Evolutionary conservation across 1,284 basidiomycete species (phyloP), one percentile per base, ranked within the genome.

Genomic region (Phellopilus nigrolimitatus): DNA sequence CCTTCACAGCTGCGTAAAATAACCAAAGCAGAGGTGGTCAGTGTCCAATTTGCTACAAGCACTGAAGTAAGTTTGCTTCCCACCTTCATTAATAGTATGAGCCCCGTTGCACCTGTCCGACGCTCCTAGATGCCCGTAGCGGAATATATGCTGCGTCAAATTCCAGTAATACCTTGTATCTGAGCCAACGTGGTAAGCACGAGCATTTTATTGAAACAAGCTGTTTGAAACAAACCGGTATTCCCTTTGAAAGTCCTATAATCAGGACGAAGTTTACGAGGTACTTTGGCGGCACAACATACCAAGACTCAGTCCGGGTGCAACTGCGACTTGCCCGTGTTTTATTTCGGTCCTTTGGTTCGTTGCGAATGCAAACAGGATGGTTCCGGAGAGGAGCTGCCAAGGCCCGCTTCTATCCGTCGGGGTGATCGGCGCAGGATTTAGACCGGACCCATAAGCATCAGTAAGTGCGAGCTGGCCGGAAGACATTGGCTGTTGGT

Each of bases 31-130:
- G 13, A 47, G 13, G 10, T 44, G 7, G 8, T 24, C 10, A 39
- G 12, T 7, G 19, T 37, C 41, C 42, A 40, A 31, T 24, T 27
- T 3, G 4, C 15, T 22, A 9, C 10, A 19, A 47, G 15, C 19
- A 33, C 30, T 21, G 36, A 10, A 19, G 24, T 63, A 53, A 22
- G 62, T 64, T 25, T 50, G 46, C 54, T 51, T 57, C 15, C 7
- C 34, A 71, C 75, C 68, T 69, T 84, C 82, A 55, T 84, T 77
- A 34, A 84, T 77, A 0, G 87, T 87, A 63, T 89, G 88, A 24
- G 82, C 70, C 3, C 75, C 75, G 42, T 69, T 69, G 58, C 65
- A 57, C 2, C 57, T 53, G 49, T 61, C 56, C 58, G 61, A 22
- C 53, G 59, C 59, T 6, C 41, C 49, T 9, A 45, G 31, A 36